Percentiles rank a stretch among this genome's conserved stretches.
phyloP scores from a whole-genome alignment of 1,139 yeast species.

The Yamadazyma triangularis region DNA sequence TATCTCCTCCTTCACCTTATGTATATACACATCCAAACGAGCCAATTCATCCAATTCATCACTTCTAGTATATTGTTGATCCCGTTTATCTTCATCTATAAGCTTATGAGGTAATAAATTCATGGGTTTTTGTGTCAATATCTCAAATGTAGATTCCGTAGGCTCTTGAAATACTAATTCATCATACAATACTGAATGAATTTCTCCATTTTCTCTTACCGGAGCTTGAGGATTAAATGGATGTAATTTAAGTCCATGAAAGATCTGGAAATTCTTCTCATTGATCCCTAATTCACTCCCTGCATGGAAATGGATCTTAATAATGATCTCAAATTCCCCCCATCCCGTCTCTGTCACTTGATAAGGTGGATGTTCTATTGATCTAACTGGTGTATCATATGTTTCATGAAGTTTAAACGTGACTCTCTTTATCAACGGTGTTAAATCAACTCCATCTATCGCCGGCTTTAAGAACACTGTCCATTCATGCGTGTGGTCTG shows the following conservation, averaged over 20 bases:
- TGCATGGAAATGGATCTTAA: slow-evolving; percentile 78
- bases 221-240: slow-evolving; percentile 63
- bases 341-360: slow-evolving; percentile 99
- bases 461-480: slow-evolving; percentile 89
- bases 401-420: slow-evolving; percentile 95
- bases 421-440: slow-evolving; percentile 82
- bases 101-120: slow-evolving; percentile 64
- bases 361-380: slow-evolving; percentile 86
- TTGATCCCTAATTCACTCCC: slow-evolving; percentile 63
- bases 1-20: slow-evolving; percentile 55
- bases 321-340: slow-evolving; percentile 96
- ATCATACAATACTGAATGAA: slow-evolving; percentile 73
- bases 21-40: slow-evolving; percentile 62
- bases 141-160: slow-evolving; percentile 79
- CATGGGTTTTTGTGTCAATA: slow-evolving; percentile 71
- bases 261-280: slow-evolving; percentile 82
- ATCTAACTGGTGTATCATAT: slow-evolving; percentile 76
- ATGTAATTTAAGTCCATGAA: slow-evolving; percentile 87
- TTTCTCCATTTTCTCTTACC: slow-evolving; percentile 39
- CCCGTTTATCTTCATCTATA: slow-evolving; percentile 36
- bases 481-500: slow-evolving; percentile 95
- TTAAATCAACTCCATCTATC: slow-evolving; percentile 66
- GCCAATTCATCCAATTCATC: slow-evolving; percentile 77
- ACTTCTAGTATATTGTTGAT: slow-evolving; percentile 39
- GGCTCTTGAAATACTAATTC: slow-evolving; percentile 96